A percentile compares a stretch with the other conserved stretches of the same genome.
These are phyloP conservation scores for Lactarius indigo DNA, from an alignment of 768 basidiomycete genomes.

Conservation along the genomic window DNA sequence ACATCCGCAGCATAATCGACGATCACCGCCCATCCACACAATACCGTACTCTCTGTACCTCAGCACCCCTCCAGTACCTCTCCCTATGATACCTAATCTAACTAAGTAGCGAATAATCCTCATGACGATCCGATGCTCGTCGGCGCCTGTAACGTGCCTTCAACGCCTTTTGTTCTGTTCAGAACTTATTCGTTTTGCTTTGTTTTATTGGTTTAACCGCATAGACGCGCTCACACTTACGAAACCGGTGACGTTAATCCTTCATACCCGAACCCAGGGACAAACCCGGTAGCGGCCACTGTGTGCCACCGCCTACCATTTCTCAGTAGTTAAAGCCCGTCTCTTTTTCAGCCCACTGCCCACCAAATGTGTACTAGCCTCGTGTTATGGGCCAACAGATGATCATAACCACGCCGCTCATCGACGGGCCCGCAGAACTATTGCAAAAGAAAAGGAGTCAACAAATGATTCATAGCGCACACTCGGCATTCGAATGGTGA, in stretches of 20 bases:
- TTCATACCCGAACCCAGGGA: neutral
- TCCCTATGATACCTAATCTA: neutral
- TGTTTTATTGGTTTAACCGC: neutral
- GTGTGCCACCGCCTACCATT: neutral
- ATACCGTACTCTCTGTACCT: neutral
- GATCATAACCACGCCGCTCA: neutral
- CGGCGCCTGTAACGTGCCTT: neutral
- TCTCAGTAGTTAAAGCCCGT: neutral
- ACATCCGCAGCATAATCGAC: conserved; percentile 13
- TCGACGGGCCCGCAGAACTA: neutral
- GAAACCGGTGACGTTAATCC: neutral
- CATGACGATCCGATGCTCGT: conserved; percentile 3
- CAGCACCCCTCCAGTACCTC: neutral
- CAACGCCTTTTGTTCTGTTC: neutral
- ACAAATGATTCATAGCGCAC: neutral
- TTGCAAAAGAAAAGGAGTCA: neutral
- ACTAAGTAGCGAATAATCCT: neutral
- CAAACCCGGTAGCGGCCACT: neutral
- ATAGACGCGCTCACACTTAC: neutral
- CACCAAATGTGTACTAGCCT: neutral
- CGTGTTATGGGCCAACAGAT: neutral
- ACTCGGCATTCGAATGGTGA: neutral
- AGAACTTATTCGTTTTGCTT: neutral
- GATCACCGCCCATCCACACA: neutral
- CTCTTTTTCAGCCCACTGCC: neutral